A percentile compares a stretch with the other conserved stretches of the same genome.
Evolutionary conservation across 1,139 yeast genomes (phyloP).

Genomic region (Taiozyma onychis): DNA sequence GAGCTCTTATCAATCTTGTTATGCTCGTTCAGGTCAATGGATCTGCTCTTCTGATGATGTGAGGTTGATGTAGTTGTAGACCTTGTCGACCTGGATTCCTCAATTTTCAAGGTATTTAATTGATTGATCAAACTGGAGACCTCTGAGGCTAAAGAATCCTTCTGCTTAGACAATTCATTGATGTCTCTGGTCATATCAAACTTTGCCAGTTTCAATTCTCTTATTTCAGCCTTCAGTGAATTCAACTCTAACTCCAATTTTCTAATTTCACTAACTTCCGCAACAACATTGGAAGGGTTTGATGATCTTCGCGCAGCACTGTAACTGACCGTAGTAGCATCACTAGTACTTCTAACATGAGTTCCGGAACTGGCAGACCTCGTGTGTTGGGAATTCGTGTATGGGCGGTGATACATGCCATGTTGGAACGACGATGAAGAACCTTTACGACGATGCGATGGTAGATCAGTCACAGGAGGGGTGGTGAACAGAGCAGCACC

Average conservation of each 20-base stretch:
- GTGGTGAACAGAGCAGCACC: slow-evolving; percentile 36
- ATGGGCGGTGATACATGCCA: slow-evolving; percentile 1
- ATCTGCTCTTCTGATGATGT: background rate
- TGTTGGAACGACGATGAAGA: background rate
- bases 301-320: slow-evolving; percentile 6
- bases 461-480: slow-evolving; percentile 37
- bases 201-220: slow-evolving; percentile 32
- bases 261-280: slow-evolving; percentile 18
- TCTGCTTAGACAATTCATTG: slow-evolving; percentile 30
- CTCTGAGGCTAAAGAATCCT: slow-evolving; percentile 16
- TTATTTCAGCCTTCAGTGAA: slow-evolving; percentile 28
- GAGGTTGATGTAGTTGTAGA: slow-evolving; percentile 5
- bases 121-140: slow-evolving; percentile 9
- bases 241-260: slow-evolving; percentile 27
- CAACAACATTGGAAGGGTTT: slow-evolving; percentile 24
- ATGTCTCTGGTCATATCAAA: slow-evolving; percentile 36
- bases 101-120: slow-evolving; percentile 12
- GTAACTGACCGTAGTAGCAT: background rate
- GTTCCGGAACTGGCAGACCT: slow-evolving; percentile 4
- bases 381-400: slow-evolving; percentile 1
- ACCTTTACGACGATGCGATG: slow-evolving; percentile 1
- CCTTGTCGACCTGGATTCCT: background rate
- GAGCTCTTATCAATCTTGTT: background rate
- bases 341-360: slow-evolving; percentile 7
- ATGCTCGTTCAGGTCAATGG: background rate